Evolutionary conservation across 2,329 filamentous ascomycete genomes (phyloP).

Genomic region (Coniochaeta sp.): DNA sequence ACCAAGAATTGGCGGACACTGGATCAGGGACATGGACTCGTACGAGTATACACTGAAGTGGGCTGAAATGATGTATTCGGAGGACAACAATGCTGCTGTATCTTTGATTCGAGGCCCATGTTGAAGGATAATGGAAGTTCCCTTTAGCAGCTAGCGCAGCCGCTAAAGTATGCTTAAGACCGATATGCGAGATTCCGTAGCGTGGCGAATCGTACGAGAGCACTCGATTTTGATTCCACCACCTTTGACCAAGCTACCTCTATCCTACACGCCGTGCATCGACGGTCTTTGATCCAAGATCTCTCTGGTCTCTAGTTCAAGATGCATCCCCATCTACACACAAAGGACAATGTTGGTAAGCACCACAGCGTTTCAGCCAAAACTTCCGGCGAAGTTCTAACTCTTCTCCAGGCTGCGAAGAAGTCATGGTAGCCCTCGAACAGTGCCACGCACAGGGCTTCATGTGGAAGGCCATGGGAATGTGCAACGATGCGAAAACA

Average conservation of each 20-base stretch:
- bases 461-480: constrained; percentile 81
- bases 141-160: neutral
- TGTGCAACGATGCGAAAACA: constrained; percentile 81
- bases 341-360: constrained; percentile 80
- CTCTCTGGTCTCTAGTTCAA: constrained; percentile 15
- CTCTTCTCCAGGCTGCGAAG: constrained; percentile 70
- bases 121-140: neutral
- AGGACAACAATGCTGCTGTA: no score
- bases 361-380: neutral
- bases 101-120: no score
- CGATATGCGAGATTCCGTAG: neutral
- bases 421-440: constrained; percentile 87
- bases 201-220: neutral
- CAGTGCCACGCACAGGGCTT: constrained; percentile 93
- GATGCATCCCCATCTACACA: constrained; percentile 98
- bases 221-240: neutral
- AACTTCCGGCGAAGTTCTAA: neutral
- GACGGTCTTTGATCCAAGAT: neutral
- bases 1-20: no score
- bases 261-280: neutral
- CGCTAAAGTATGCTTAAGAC: neutral
- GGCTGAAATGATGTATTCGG: no score
- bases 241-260: neutral
- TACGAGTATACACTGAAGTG: no score
- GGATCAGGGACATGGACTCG: no score